phyloP scores from a whole-genome alignment of 805 yeast genomes.

The Starmerella sirachaensis region DNA sequence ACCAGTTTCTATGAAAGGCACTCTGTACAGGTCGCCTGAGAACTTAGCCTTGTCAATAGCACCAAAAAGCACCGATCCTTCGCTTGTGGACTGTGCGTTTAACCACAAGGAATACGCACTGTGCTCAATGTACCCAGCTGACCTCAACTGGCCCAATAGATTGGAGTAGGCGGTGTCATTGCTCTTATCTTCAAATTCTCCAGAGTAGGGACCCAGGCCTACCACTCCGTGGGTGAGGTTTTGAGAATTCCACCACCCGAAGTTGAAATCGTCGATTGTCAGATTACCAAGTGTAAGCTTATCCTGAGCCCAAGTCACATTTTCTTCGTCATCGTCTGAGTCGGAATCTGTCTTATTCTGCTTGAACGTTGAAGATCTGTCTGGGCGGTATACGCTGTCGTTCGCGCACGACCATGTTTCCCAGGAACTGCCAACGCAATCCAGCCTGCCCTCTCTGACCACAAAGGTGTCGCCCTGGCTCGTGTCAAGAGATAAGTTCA shows the following conservation, averaged over 20 bases:
- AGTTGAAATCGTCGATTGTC: not conserved
- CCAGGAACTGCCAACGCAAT: too few relatives aligned
- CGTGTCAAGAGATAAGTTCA: not conserved
- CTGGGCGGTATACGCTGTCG: too few relatives aligned
- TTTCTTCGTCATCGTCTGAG: too few relatives aligned
- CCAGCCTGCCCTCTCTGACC: too few relatives aligned
- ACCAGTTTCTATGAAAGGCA: conserved; percentile 11
- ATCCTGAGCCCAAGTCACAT: not conserved
- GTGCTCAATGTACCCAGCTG: conserved; percentile 32
- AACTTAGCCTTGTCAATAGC: conserved; percentile 43
- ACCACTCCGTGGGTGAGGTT: not conserved
- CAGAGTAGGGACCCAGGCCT: not conserved
- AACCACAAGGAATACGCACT: conserved; percentile 37
- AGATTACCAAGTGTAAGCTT: not conserved
- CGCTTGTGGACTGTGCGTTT: conserved; percentile 24
- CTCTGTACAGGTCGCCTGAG: conserved; percentile 32
- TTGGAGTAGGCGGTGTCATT: conserved; percentile 27
- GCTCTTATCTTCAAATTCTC: not conserved
- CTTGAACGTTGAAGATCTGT: too few relatives aligned
- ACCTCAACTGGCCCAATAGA: conserved; percentile 28
- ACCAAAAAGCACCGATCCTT: conserved; percentile 34
- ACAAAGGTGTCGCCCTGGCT: not conserved
- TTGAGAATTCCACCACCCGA: not conserved
- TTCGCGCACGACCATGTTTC: too few relatives aligned
- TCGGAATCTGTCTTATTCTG: too few relatives aligned